Evolutionary conservation across 352 stramenopile species (phyloP).

Genomic region (Aphanomyces astaci): DNA sequence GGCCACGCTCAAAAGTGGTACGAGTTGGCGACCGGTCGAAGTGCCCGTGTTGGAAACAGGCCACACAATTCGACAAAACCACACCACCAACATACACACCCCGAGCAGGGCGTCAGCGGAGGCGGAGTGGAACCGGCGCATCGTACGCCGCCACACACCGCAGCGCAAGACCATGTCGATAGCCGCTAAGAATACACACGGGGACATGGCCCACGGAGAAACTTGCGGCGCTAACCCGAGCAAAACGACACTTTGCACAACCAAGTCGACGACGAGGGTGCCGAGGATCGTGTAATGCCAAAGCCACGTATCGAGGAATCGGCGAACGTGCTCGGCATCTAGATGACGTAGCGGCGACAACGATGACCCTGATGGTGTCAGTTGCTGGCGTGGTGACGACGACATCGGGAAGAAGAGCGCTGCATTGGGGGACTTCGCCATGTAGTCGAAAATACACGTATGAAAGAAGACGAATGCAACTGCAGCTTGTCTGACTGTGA

Average conservation of each 20-base stretch:
- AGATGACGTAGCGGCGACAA: background rate
- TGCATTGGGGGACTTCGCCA: background rate
- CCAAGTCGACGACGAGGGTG: background rate
- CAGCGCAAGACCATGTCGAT: background rate
- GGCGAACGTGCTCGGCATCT: background rate
- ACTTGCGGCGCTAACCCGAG: background rate
- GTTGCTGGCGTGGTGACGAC: background rate
- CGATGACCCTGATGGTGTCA: background rate
- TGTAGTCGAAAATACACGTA: background rate
- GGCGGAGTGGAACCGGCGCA: background rate
- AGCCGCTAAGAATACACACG: background rate
- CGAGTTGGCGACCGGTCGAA: background rate
- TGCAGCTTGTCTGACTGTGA: background rate
- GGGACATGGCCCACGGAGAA: background rate
- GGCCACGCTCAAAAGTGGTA: conserved; percentile 35
- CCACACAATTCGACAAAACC: background rate
- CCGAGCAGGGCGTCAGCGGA: background rate
- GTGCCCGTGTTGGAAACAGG: too few relatives aligned
- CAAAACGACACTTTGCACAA: background rate
- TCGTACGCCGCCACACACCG: background rate
- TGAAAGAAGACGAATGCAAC: background rate
- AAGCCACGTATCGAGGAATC: background rate
- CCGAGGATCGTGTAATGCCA: background rate
- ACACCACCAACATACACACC: background rate
- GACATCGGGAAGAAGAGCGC: background rate